phyloP scores from a whole-genome alignment of 495 filamentous ascomycete species.

The Daldinia childiae region DNA sequence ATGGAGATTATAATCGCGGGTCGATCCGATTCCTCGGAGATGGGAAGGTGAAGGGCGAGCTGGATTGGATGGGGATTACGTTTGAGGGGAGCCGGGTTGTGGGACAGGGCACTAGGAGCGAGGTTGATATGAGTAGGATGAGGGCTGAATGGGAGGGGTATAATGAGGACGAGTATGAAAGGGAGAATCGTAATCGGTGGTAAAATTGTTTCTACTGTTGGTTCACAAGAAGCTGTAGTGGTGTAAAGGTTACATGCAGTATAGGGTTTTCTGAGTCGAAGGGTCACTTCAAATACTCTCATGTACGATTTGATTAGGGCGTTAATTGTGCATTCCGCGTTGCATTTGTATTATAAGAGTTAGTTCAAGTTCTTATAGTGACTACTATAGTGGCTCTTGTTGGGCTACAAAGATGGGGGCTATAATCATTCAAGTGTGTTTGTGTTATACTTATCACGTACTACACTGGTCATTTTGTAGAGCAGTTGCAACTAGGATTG shows the following conservation, averaged over 20 bases:
- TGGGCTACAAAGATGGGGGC: background rate
- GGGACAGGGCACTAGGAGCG: constrained; percentile 47
- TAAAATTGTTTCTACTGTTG: background rate
- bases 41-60: constrained; percentile 41
- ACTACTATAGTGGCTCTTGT: background rate
- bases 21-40: constrained; percentile 46
- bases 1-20: constrained; percentile 28
- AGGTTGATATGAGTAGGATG: constrained; percentile 43
- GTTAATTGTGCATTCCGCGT: background rate
- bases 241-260: background rate
- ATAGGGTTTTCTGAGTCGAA: background rate
- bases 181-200: constrained; percentile 27
- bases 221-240: background rate
- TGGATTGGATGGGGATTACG: constrained; percentile 30
- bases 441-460: background rate
- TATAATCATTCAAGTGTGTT: background rate
- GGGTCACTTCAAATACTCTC: background rate
- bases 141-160: constrained; percentile 41
- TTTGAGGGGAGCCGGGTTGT: constrained; percentile 36
- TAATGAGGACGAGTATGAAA: constrained; percentile 27
- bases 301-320: background rate
- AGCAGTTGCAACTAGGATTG: background rate
- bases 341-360: background rate
- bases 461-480: background rate
- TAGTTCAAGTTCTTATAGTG: background rate